These are phyloP conservation scores for Penicillium sp. DNA, from an alignment of 2,329 filamentous ascomycete species.

Conservation along the genomic window DNA sequence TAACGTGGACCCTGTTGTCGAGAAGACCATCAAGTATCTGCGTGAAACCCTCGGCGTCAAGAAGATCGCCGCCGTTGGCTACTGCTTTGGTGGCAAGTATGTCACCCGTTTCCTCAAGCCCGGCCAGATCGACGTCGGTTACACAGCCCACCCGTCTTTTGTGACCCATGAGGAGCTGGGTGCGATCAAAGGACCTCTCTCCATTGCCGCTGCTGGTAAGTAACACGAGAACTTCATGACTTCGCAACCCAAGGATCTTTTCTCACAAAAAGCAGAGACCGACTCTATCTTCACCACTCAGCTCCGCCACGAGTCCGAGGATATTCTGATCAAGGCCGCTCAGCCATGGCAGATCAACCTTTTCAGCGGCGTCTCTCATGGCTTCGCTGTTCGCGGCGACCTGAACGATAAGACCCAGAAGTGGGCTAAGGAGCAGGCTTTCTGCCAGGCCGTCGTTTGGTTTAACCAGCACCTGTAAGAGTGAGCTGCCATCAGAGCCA, in stretches of 20 bases:
- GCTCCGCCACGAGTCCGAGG: conserved; percentile 67
- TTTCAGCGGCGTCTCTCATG: conserved; percentile 72
- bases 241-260: background rate
- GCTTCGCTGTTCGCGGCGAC: conserved; percentile 74
- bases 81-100: conserved; percentile 80
- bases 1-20: conserved; percentile 58
- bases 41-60: conserved; percentile 60
- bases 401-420: conserved; percentile 59
- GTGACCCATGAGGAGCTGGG: conserved; percentile 69
- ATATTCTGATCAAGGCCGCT: conserved; percentile 61
- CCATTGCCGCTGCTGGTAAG: conserved; percentile 63
- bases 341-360: conserved; percentile 76
- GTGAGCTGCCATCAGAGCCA: background rate
- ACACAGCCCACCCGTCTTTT: conserved; percentile 76
- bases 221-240: conserved; percentile 1
- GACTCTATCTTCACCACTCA: conserved; percentile 68
- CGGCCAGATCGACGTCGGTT: conserved; percentile 70
- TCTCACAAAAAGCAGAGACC: conserved; percentile 50
- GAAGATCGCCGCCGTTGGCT: conserved; percentile 68
- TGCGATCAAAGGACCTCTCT: conserved; percentile 68
- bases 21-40: conserved; percentile 58
- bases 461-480: conserved; percentile 66
- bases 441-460: conserved; percentile 76
- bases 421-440: conserved; percentile 81
- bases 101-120: conserved; percentile 69